These are phyloP conservation scores for Pelargonium myrrhifolium DNA, from an alignment of 441 rosid genomes.

Conservation along the genomic window DNA sequence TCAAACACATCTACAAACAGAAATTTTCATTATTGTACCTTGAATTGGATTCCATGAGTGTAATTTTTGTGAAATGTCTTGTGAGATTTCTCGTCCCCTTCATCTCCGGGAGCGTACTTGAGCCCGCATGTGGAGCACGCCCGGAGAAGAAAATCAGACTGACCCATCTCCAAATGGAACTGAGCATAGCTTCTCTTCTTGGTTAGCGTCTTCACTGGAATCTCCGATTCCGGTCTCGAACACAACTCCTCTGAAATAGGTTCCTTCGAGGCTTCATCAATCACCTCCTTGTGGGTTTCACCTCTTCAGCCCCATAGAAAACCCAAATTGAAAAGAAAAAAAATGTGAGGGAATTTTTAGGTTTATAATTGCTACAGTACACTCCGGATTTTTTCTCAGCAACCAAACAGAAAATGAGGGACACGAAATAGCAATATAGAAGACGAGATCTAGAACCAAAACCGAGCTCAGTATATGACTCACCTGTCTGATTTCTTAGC, in stretches of 20 bases:
- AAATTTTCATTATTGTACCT: constrained; percentile 30
- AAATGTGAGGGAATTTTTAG: not conserved
- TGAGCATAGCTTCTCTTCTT: constrained; percentile 79
- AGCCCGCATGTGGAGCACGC: constrained; percentile 49
- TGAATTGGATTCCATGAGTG: constrained; percentile 60
- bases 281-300: constrained; percentile 21
- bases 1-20: not conserved
- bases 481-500: constrained; percentile 34
- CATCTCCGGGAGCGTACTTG: constrained; percentile 66
- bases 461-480: not conserved
- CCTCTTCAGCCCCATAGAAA: constrained; percentile 6
- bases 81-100: constrained; percentile 66
- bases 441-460: not conserved
- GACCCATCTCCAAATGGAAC: constrained; percentile 74
- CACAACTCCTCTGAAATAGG: constrained; percentile 13
- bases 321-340: no score
- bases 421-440: not conserved
- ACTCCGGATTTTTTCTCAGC: not conserved
- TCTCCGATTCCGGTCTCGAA: constrained; percentile 21
- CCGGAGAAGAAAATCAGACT: constrained; percentile 73
- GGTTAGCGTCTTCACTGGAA: constrained; percentile 30
- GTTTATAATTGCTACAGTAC: not conserved
- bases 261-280: not conserved
- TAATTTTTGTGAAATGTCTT: constrained; percentile 49
- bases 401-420: constrained; percentile 9